Conservation (phyloP, 306 rosid genomes). For the Albizia julibrissin region DNA sequence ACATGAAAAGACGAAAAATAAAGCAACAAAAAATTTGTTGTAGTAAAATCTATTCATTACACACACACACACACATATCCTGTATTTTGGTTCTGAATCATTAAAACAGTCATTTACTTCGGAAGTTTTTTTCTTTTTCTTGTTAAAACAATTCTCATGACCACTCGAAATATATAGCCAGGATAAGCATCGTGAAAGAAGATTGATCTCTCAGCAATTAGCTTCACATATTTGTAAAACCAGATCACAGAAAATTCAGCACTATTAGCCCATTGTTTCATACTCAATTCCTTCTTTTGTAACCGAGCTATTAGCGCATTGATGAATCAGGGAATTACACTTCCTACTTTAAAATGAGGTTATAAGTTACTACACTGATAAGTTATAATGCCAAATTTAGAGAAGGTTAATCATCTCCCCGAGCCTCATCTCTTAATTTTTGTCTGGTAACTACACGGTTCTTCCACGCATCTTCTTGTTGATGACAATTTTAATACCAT, state of each 20-base stretch:
- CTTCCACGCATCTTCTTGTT: slow-evolving; percentile 69
- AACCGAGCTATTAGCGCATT: not conserved
- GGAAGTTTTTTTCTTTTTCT: not conserved
- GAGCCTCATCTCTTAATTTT: slow-evolving; percentile 84
- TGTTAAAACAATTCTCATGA: not conserved
- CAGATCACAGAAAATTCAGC: not conserved
- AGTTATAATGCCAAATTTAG: not conserved
- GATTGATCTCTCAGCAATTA: too few species aligned
- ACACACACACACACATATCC: too few species aligned
- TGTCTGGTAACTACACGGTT: slow-evolving; percentile 75
- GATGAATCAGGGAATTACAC: not conserved
- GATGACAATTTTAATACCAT: slow-evolving; percentile 78
- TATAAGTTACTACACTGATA: not conserved
- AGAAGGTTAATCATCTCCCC: slow-evolving; percentile 72
- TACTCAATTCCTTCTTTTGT: not conserved
- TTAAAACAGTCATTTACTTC: not conserved
- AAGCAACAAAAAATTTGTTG: too few species aligned
- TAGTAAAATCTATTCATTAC: too few species aligned
- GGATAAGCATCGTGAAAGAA: too few species aligned
- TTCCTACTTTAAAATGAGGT: not conserved
- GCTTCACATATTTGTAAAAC: not conserved
- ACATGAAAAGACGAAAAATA: too few species aligned
- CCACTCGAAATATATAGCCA: too few species aligned
- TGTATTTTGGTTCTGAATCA: not conserved
- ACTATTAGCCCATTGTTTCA: not conserved